A percentile compares a stretch with the other conserved stretches of the same genome.
phyloP scores from a whole-genome alignment of 225 moss, liverwort and hornwort species.

The Thuidium tamariscinum region DNA sequence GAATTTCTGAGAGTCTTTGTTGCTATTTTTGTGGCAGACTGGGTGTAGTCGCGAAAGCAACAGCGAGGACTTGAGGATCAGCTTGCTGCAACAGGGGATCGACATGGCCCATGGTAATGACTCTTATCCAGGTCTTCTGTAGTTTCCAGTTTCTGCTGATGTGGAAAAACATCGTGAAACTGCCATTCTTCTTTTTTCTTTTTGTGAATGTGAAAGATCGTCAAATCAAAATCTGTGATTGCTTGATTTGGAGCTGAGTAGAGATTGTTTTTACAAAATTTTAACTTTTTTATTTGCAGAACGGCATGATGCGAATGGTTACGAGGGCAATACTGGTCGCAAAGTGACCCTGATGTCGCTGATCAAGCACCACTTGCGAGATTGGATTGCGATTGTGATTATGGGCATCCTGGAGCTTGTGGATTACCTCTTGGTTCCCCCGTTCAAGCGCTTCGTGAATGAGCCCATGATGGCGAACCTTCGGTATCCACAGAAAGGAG shows the following conservation, averaged over 20 bases:
- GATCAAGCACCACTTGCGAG: slow-evolving; percentile 50
- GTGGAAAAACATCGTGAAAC: too few relatives aligned
- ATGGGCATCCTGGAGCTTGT: slow-evolving; percentile 37
- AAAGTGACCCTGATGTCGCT: slow-evolving; percentile 16
- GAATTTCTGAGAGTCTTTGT: neutral
- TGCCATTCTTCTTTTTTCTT: too few relatives aligned
- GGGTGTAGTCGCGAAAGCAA: neutral
- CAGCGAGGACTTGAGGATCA: neutral
- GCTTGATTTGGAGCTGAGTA: neutral
- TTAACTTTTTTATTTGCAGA: neutral
- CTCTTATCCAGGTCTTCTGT: too few relatives aligned
- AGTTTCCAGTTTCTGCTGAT: neutral
- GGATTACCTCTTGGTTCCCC: slow-evolving; percentile 44
- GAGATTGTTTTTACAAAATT: neutral
- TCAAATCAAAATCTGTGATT: too few relatives aligned
- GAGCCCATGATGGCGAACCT: neutral
- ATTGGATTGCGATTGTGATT: slow-evolving; percentile 52
- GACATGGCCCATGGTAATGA: slow-evolving; percentile 7
- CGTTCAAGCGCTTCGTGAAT: slow-evolving; percentile 54
- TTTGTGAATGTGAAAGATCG: too few relatives aligned
- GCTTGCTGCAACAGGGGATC: neutral
- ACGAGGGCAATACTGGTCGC: neutral
- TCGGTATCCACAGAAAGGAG: slow-evolving; percentile 18
- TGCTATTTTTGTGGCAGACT: neutral
- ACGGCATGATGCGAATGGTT: neutral